Percentiles rank a stretch among this genome's conserved stretches.
phyloP scores from a whole-genome alignment of 2,329 filamentous ascomycete species.

The Fusarium ramigenum region DNA sequence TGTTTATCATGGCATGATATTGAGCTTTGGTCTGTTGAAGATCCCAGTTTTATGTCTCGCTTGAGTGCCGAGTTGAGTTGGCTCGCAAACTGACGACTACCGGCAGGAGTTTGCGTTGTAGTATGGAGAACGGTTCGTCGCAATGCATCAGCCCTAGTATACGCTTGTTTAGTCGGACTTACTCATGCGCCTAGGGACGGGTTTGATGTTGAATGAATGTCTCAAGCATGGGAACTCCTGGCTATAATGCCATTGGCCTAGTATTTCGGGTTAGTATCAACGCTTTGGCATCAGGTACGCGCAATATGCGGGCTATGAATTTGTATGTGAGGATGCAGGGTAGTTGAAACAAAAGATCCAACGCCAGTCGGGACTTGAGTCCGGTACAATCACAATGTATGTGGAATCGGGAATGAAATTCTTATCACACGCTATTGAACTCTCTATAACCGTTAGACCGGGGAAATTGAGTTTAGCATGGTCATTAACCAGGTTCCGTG shows the following conservation, averaged over 20 bases:
- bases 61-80: slow-evolving; percentile 22
- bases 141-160: slow-evolving; percentile 17
- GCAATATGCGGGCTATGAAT: slow-evolving; percentile 10
- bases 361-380: not conserved
- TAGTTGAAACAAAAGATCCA: slow-evolving; percentile 20
- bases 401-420: slow-evolving; percentile 3
- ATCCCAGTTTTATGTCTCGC: slow-evolving; percentile 23
- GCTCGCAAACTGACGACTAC: slow-evolving; percentile 17
- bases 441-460: not conserved
- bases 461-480: not conserved
- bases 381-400: not conserved
- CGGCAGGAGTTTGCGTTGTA: slow-evolving; percentile 22
- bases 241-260: not conserved
- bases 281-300: slow-evolving; percentile 8
- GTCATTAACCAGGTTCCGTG: not conserved
- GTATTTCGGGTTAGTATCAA: not conserved
- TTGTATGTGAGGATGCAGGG: slow-evolving; percentile 15
- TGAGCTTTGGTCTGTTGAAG: slow-evolving; percentile 17
- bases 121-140: slow-evolving; percentile 12
- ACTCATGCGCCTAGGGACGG: slow-evolving; percentile 19
- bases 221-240: slow-evolving; percentile 15
- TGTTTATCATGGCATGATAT: slow-evolving; percentile 35
- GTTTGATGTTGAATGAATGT: slow-evolving; percentile 5
- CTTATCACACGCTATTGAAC: slow-evolving; percentile 5
- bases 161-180: slow-evolving; percentile 13